Evolutionary conservation across 2,329 filamentous ascomycete genomes (phyloP).

Genomic region (Aspergillus carbonarius): DNA sequence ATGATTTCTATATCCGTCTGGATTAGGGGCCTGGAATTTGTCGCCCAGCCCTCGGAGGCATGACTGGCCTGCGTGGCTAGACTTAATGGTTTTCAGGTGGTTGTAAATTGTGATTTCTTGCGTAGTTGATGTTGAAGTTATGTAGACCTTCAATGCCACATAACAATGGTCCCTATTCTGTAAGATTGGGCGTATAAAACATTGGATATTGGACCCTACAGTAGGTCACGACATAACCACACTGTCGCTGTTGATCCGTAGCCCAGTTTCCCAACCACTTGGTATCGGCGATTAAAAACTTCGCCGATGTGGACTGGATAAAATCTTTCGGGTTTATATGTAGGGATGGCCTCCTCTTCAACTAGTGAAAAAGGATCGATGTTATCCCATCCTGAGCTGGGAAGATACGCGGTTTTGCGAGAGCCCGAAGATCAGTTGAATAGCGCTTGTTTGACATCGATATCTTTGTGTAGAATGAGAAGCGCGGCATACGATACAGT

Average conservation of each 20-base stretch:
- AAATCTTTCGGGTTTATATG: slow-evolving; percentile 9
- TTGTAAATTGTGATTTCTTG: slow-evolving; percentile 28
- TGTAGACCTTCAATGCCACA: slow-evolving; percentile 20
- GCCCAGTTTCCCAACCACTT: slow-evolving; percentile 16
- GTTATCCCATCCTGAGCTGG: slow-evolving; percentile 4
- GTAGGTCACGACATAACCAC: slow-evolving; percentile 9
- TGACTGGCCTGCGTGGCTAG: slow-evolving; percentile 24
- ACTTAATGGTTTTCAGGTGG: slow-evolving; percentile 23
- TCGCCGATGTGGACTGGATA: slow-evolving; percentile 13
- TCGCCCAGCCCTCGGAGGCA: slow-evolving; percentile 30
- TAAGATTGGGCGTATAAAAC: neutral
- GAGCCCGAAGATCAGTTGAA: neutral
- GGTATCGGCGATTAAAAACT: slow-evolving; percentile 13
- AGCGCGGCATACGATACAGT: neutral
- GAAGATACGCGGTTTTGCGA: slow-evolving; percentile 7
- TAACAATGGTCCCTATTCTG: slow-evolving; percentile 8
- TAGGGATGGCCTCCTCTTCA: slow-evolving; percentile 9
- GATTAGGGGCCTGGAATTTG: slow-evolving; percentile 27
- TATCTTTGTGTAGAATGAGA: neutral
- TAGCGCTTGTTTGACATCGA: neutral
- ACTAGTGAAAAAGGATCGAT: neutral
- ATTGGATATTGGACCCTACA: neutral
- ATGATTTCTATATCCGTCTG: slow-evolving; percentile 18
- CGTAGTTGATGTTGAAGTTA: slow-evolving; percentile 6
- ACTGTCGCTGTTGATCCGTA: slow-evolving; percentile 16